Base-by-base conservation (phyloP, 805 yeast genomes). In the Yamadazyma scolyti region DNA sequence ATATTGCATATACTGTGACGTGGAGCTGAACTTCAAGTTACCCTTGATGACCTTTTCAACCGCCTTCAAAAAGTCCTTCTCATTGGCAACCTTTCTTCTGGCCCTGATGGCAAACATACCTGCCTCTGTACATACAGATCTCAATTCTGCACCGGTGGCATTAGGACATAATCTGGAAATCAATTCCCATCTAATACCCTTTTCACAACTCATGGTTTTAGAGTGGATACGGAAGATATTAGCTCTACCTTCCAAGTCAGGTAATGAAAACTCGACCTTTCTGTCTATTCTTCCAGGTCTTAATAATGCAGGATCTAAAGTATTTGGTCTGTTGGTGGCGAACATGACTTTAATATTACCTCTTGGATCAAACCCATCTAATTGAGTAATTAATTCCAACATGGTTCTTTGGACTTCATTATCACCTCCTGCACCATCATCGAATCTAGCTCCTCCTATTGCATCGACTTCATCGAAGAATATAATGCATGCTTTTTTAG, bases 91-190 rank as follows among this genome's bases (percentile, higher is more conserved):
- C 69, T 93, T 93, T 68, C 98, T 77, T 63, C 99, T 79, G 12
- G 97, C 96, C 51, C 99, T 79, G 34, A 93, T 93, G 26, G 99
- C 98, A 71, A 89, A 93, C 98, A 93, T 93, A 50, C 99, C 99
- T 3, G 98, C 98, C 61, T 93, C 99, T 1, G 98, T 93, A 61
- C 98, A 93, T 11, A 93, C 98, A 5, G 97, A 90, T 56, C 98
- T 81, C 49, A 93, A 72, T 67, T 93, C 98, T 3, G 99, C 99
- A 61, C 99, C 99, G 1, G 98, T 93, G 12, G 96, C 83, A 58
- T 94, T 93, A 40, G 98, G 98, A 68, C 98, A 93, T 53, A 93
- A 71, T 56, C 99, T 77, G 13, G 97, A 89, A 52, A 93, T 93
- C 52, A 93, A 75, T 65, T 93, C 98, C 99, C 99, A 93, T 62